These are phyloP conservation scores for Chlamydomonas urium DNA, from an alignment of 139 green algal species.

Conservation along the genomic window DNA sequence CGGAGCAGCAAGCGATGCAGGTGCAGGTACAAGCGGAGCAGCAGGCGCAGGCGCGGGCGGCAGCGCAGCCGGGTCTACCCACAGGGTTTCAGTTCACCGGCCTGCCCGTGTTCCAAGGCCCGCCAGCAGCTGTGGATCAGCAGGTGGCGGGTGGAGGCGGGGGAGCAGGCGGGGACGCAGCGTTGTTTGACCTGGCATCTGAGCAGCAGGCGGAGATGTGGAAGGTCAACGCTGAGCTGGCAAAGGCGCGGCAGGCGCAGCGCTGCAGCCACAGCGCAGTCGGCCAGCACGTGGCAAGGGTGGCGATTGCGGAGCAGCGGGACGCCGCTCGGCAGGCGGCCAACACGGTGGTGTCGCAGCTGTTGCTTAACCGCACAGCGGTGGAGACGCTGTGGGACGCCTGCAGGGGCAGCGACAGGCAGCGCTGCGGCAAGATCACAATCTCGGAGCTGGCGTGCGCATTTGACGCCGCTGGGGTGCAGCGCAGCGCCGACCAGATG, in stretches of 20 bases:
- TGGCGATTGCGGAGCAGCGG: not conserved
- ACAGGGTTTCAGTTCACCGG: conserved; percentile 13
- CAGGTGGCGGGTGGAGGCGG: too few relatives aligned
- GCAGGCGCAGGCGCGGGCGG: not conserved
- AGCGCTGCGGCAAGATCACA: not conserved
- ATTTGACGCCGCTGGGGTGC: not conserved
- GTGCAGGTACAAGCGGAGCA: not conserved
- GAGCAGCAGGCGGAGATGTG: conserved; percentile 2
- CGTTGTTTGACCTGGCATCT: not conserved
- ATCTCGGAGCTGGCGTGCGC: not conserved
- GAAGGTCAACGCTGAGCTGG: not conserved
- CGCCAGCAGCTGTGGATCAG: not conserved
- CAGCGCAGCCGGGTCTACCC: not conserved
- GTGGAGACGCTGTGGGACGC: conserved; percentile 3
- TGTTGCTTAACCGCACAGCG: not conserved
- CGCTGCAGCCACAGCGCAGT: not conserved
- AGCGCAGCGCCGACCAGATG: not conserved
- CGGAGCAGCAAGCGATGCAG: not conserved
- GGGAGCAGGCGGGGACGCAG: too few relatives aligned
- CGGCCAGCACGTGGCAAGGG: not conserved
- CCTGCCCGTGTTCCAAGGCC: conserved; percentile 18
- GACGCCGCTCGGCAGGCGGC: not conserved
- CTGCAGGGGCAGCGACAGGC: not conserved
- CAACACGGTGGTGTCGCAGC: not conserved
- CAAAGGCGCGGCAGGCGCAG: not conserved